Base-by-base conservation (phyloP, 768 basidiomycete genomes). In the Rhizopogon vesiculosus region DNA sequence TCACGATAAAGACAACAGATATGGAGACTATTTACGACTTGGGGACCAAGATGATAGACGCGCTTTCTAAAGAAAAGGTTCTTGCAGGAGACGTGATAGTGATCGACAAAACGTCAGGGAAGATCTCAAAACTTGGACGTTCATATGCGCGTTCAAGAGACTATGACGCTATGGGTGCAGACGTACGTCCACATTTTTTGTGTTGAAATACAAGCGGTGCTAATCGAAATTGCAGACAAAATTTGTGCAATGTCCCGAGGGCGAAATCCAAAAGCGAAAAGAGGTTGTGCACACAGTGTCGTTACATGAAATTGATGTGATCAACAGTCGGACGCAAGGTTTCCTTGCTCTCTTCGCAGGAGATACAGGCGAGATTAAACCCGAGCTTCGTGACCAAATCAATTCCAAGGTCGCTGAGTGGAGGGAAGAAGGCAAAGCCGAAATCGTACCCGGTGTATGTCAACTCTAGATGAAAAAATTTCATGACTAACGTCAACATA, bases 21-120 rank as follows among this genome's bases (percentile, higher is more conserved):
- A 98, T 99, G 97, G 97, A 98, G 76, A 98, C 97, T 5, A 89
- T 99, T 33, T 99, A 99, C 68, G 97, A 99, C 72, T 81, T 98
- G 31, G 97, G 97, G 10, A 92, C 87, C 49, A 99, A 98, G 80
- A 98, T 99, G 97, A 98, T 99, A 48, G 97, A 99, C 62, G 87
- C 94, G 3, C 75, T 99, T 29, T 89, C 93, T 40, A 97, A 98
- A 73, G 97, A 98, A 75, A 98, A 98, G 65, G 93, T 98, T 6
- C 80, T 93, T 6, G 87, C 87, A 0, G 97, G 97, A 25, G 97
- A 99, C 64, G 89, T 99, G 18, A 87, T 99, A 62, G 83, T 91
- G 52, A 98, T 99, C 64, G 97, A 98, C 78, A 98, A 98, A 70
- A 93, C 93, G 0, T 93, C 93, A 12, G 96, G 97, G 38, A 96